Evolutionary conservation across 331 rosid species (phyloP), one percentile per base, ranked within the genome.

Genomic region (Quercus tomentella): DNA sequence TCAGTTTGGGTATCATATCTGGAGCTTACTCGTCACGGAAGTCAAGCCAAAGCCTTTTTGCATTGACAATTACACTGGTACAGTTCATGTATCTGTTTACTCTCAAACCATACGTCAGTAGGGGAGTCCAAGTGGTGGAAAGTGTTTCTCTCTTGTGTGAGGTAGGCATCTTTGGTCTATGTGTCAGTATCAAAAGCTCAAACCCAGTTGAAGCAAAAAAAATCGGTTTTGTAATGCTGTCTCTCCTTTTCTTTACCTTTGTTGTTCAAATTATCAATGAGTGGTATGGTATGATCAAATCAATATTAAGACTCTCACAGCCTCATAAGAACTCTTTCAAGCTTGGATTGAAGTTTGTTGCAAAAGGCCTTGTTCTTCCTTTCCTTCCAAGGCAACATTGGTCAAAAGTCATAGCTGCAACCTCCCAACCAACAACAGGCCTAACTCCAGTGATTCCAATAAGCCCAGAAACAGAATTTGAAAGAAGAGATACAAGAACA

Each of bases 311-410:
- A 84, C 83, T 91, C 74, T 86, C 92, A 56, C 87, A 65, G 41
- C 82, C 89, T 70, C 81, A 76, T 56, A 83, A 80, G 23, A 83
- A 83, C 35, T 88, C 91, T 22, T 85, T 83, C 23, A 85, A 77
- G 76, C 71, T 77, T 43, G 91, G 90, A 78, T 30, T 87, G 43
- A 88, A 87, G 79, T 68, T 85, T 76, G 88, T 89, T 20, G 83
- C 85, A 3, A 90, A 84, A 78, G 92, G 97, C 33, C 86, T 87
- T 16, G 74, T 90, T 77, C 61, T 92, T 22, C 90, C 91, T 37
- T 87, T 87, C 83, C 91, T 90, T 77, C 87, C 94, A 18, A 84
- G 81, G 79, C 77, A 85, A 37, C 83, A 85, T 43, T 87, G 97
- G 91, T 79, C 84, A 30, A 77, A 77, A 30, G 76, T 71, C 26